Conservation (phyloP, 805 yeast genomes). For the Kazachstania psychrophila region DNA sequence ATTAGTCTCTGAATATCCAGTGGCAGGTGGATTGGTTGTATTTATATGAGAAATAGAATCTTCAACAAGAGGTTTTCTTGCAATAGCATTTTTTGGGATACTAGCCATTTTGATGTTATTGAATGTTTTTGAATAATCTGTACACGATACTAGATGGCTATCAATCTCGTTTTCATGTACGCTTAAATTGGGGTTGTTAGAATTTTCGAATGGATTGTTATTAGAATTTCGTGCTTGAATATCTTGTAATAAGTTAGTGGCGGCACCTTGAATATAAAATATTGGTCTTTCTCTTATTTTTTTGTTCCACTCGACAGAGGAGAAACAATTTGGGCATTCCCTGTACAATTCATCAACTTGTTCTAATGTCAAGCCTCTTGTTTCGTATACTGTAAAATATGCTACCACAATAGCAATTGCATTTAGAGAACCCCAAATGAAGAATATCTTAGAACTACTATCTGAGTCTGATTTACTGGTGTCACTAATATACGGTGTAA, state of each 20-base stretch:
- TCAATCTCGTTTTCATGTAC: too few relatives aligned
- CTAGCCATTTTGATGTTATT: too few relatives aligned
- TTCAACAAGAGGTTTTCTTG: too few relatives aligned
- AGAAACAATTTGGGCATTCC: conserved; percentile 47
- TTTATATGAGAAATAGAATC: too few relatives aligned
- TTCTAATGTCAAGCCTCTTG: conserved; percentile 71
- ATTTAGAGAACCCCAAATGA: conserved; percentile 71
- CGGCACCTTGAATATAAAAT: conserved; percentile 1
- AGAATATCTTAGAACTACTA: conserved; percentile 62
- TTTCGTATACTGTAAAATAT: conserved; percentile 65
- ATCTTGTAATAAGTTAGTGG: conserved; percentile 7
- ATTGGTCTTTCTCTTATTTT: conserved; percentile 13
- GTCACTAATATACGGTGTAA: conserved; percentile 67
- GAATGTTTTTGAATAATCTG: too few relatives aligned
- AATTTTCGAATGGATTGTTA: background rate
- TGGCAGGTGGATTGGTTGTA: background rate
- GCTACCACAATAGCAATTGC: conserved; percentile 50
- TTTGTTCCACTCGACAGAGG: conserved; percentile 37
- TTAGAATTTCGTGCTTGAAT: conserved; percentile 3
- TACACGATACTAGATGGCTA: too few relatives aligned
- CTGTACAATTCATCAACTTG: conserved; percentile 70
- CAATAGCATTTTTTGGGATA: too few relatives aligned
- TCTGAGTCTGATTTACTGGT: conserved; percentile 57
- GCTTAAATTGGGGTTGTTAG: too few relatives aligned
- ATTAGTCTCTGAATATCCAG: conserved; percentile 5